phyloP scores from a whole-genome alignment of 768 basidiomycete species.

The Suillus hirtellus region DNA sequence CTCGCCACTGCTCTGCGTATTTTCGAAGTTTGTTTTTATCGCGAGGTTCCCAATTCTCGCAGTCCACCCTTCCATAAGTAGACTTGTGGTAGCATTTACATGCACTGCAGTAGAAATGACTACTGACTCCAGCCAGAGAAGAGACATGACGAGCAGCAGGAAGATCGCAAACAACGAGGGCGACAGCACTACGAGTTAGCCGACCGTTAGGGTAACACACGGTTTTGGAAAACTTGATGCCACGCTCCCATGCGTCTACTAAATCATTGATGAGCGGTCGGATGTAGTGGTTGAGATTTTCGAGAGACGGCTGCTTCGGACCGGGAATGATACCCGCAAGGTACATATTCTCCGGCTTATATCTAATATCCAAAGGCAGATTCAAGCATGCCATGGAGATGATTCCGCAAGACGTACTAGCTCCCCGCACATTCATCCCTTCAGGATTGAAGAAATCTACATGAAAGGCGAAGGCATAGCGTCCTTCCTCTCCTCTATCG shows the following conservation, averaged over 20 bases:
- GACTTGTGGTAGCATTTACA: not conserved
- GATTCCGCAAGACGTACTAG: too few species aligned
- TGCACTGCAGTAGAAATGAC: too few species aligned
- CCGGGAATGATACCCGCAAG: too few species aligned
- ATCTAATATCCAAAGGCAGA: too few species aligned
- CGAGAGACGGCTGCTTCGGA: too few species aligned
- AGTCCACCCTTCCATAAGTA: slow-evolving; percentile 8
- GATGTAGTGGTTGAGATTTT: slow-evolving; percentile 14
- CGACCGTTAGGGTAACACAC: slow-evolving; percentile 14
- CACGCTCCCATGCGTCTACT: slow-evolving; percentile 15
- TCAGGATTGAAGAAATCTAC: too few species aligned
- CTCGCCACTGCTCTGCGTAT: slow-evolving; percentile 14
- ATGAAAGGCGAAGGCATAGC: too few species aligned
- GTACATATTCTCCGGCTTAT: too few species aligned
- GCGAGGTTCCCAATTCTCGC: slow-evolving; percentile 16
- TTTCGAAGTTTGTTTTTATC: slow-evolving; percentile 12
- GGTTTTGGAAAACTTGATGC: slow-evolving; percentile 19
- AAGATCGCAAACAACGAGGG: slow-evolving; percentile 28
- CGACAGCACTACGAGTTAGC: slow-evolving; percentile 17
- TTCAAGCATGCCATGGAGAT: too few species aligned
- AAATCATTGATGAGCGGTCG: slow-evolving; percentile 15
- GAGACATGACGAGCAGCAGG: too few species aligned
- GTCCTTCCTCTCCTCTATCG: slow-evolving; percentile 18
- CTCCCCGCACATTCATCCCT: too few species aligned
- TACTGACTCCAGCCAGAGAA: too few species aligned